These are phyloP conservation scores for Pythium pectinolyticum DNA, from an alignment of 352 stramenopile species.

Conservation along the genomic window DNA sequence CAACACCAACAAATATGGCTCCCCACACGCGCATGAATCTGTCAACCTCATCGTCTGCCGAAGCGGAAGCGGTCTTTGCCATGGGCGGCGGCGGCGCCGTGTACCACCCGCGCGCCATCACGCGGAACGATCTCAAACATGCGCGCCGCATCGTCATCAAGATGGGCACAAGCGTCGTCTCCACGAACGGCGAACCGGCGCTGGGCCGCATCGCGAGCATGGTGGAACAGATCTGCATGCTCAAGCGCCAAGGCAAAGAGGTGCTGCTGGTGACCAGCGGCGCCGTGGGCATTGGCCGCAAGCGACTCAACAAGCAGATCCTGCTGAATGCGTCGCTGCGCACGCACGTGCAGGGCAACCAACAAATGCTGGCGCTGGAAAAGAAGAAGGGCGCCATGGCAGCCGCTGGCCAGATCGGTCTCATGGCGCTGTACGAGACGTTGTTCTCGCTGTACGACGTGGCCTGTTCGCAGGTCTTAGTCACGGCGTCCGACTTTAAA, in stretches of 20 bases:
- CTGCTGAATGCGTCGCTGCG: slow-evolving; percentile 84
- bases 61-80: neutral
- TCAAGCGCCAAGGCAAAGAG: slow-evolving; percentile 91
- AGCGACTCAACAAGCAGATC: slow-evolving; percentile 93
- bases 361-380: slow-evolving; percentile 89
- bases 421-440: slow-evolving; percentile 98
- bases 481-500: slow-evolving; percentile 83
- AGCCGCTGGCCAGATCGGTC: slow-evolving; percentile 94
- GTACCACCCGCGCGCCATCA: slow-evolving; percentile 43
- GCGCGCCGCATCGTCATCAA: slow-evolving; percentile 93
- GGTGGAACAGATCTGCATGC: slow-evolving; percentile 92
- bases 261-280: slow-evolving; percentile 89
- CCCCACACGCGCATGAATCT: slow-evolving; percentile 34
- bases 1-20: slow-evolving; percentile 1
- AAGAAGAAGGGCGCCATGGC: slow-evolving; percentile 87
- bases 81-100: slow-evolving; percentile 26
- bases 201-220: slow-evolving; percentile 90
- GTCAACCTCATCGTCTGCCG: slow-evolving; percentile 30
- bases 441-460: slow-evolving; percentile 96
- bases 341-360: slow-evolving; percentile 86
- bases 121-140: slow-evolving; percentile 70
- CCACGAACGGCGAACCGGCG: slow-evolving; percentile 90
- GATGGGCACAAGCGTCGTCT: slow-evolving; percentile 95
- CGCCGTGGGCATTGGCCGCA: slow-evolving; percentile 93
- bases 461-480: slow-evolving; percentile 91